Base-by-base conservation (phyloP, 176 grass and related monocot species). In the Oryza nivara region DNA sequence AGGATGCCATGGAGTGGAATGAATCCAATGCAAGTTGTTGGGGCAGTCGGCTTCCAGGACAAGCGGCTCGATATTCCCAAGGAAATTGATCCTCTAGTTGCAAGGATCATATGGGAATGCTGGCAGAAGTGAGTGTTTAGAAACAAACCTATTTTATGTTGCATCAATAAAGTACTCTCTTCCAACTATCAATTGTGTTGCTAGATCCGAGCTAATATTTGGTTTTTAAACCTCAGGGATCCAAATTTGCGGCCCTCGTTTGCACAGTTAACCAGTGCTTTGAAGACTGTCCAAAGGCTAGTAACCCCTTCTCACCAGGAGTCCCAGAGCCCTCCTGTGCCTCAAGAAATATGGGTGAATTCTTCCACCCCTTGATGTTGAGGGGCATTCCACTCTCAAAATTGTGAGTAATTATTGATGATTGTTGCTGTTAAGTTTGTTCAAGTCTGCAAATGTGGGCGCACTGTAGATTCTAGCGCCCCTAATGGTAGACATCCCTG, bases 1-100 rank as follows among this genome's bases (percentile, higher is more conserved):
- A 80, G 93, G 83, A 99, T 96, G 96, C 96, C 96, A 48, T 99
- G 96, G 96, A 36, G 80, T 69, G 96, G 96, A 76, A 99, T 99
- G 96, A 99, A 99, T 80, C 96, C 90, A 28, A 99, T 99, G 96
- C 96, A 99, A 76, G 96, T 99, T 3, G 96, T 99, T 32, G 96
- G 96, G 75, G 96, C 96, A 68, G 96, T 99, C 87, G 96, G 96
- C 43, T 99, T 99, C 84, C 96, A 99, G 88, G 92, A 96, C 8
- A 78, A 90, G 60, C 78, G 93, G 70, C 93, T 96, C 67, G 96
- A 99, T 65, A 96, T 94, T 77, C 96, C 93, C 60, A 96, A 99
- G 76, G 96, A 99, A 73, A 74, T 99, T 17, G 96, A 99, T 89
- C 93, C 96, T 70, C 82, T 99, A 14, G 93, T 94, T 63, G 83